Evolutionary conservation across 2,329 filamentous ascomycete genomes (phyloP), one percentile per base, ranked within the genome.

Genomic region (Botrytis fabae): DNA sequence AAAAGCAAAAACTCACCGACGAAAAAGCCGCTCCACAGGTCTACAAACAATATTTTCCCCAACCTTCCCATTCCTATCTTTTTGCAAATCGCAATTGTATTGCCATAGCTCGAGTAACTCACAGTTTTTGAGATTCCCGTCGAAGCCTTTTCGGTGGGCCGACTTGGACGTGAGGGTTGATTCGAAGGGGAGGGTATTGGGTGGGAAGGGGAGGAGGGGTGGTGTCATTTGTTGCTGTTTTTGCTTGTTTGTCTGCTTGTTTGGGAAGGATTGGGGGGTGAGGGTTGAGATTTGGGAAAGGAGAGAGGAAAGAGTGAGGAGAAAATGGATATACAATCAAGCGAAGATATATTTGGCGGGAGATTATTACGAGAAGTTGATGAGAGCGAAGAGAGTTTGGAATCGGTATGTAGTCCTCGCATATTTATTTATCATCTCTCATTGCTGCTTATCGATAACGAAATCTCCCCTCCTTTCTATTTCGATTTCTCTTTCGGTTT

Each of bases 1-100:
- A 46, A 61, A 74, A 6, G 7, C 75, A 40, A 46, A 46, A 62
- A 77, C 87, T 82, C 79, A 91, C 89, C 84, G 85, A 74, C 89
- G 84, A 79, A 91, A 91, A 79, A 88, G 83, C 73, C 89, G 85
- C 79, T 87, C 85, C 59, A 91, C 84, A 16, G 87, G 86, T 82
- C 83, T 87, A 80, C 89, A 91, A 28, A 63, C 35, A 8, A 73
- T 66, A 46, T 12, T 18, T 28, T 82, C 81, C 62, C 89, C 86
- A 0, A 83, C 80, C 72, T 86, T 86, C 73, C 86, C 80, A 69
- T 78, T 80, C 51, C 80, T 78, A 64, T 84, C 81, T 22, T 87
- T 86, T 54, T 84, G 82, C 61, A 91, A 85, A 75, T 84, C 81
- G 80, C 89, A 91, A 40, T 71, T 59, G 57, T 76, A 73, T 60